Percentiles rank a stretch among this genome's conserved stretches.
Conservation (phyloP, 495 filamentous ascomycete genomes). For the Mytilinidion resinicola region DNA sequence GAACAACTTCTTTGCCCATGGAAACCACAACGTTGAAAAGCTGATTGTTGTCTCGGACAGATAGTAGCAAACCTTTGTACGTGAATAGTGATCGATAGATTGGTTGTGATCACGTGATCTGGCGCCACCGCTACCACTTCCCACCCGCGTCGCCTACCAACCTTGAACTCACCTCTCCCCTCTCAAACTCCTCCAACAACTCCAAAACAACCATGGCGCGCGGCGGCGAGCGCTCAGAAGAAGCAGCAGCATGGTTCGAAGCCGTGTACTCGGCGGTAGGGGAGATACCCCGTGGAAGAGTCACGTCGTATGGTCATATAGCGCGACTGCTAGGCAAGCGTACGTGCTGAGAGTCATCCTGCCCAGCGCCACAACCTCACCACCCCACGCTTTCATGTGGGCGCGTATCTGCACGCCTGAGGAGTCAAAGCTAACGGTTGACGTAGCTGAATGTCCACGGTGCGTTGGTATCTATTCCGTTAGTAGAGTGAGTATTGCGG, state of each 20-base stretch:
- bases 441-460: conserved; percentile 39
- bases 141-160: too few species aligned
- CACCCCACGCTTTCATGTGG: too few species aligned
- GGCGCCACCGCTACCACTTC: too few species aligned
- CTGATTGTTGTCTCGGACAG: too few species aligned
- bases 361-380: neutral
- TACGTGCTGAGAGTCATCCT: conserved; percentile 40
- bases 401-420: neutral
- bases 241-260: conserved; percentile 75
- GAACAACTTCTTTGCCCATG: too few species aligned
- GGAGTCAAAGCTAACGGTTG: conserved; percentile 9
- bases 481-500: conserved; percentile 5
- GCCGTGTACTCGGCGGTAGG: conserved; percentile 80
- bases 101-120: too few species aligned
- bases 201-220: too few species aligned
- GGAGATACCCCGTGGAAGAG: conserved; percentile 73
- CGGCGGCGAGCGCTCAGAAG: conserved; percentile 56
- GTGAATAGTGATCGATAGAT: too few species aligned
- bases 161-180: too few species aligned
- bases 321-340: conserved; percentile 71
- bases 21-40: too few species aligned
- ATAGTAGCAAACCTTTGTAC: too few species aligned
- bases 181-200: too few species aligned
- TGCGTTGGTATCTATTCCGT: conserved; percentile 8
- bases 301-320: conserved; percentile 88